Evolutionary conservation across 176 grass and related monocot genomes (phyloP), one percentile per base, ranked within the genome.

Genomic region (Hsuehochloa calcarea): DNA sequence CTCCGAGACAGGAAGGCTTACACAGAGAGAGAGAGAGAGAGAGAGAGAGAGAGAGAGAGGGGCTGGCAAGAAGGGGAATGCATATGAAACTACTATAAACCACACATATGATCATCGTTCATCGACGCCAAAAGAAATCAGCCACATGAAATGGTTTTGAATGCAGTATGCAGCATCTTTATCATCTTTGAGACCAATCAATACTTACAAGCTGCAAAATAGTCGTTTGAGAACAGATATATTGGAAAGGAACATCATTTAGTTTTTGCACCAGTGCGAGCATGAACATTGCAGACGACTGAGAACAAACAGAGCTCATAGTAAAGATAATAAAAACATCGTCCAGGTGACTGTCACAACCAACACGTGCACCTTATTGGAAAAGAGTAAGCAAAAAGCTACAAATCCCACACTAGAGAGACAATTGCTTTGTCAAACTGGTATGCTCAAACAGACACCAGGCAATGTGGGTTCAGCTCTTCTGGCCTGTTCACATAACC

Each of bases 351-450:
- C 80, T 67, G 70, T 27, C 79, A 78, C 56, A 83, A 78, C 83
- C 89, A 64, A 83, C 83, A 75, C 35, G 0, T 10, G 1, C 85
- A 80, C 25, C 80, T 91, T 87, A 87, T 91, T 91, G 20, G 74
- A 75, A 68, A 75, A 79, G 37, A 59, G 84, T 49, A 87, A 43
- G 34, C 45, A 80, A 72, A 13, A 55, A 84, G 61, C 75, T 84
- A 87, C 25, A 23, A 70, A 84, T 80, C 69, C 47, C 74, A 63
- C n/a, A 61, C 15, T 63, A 82, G 75, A 69, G 74, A 55, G 35
- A 70, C 41, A 61, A 87, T 50, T 40, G 59, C 75, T 81, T 79
- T 87, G 74, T 79, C 80, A 84, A 80, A 14, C 80, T 72, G 51
- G 40, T 69, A 66, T 11, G 35, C 61, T 85, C 17, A 78, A 39